A percentile compares a stretch with the other conserved stretches of the same genome.
These are phyloP conservation scores for Lactarius sp. DNA, from an alignment of 768 basidiomycete species.

Conservation along the genomic window DNA sequence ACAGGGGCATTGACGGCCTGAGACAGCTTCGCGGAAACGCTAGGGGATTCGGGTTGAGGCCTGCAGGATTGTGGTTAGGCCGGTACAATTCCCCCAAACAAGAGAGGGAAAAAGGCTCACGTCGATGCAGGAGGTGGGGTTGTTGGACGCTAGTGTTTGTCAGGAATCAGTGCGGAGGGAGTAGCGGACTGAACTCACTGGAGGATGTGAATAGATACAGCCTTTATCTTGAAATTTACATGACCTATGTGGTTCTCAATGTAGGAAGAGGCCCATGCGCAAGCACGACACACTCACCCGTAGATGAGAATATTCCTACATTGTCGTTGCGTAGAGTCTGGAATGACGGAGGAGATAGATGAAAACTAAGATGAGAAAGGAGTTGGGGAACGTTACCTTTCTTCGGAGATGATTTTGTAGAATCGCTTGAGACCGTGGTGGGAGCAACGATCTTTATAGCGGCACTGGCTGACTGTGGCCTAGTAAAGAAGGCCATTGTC, in stretches of 20 bases:
- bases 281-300: slow-evolving; percentile 48
- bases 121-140: slow-evolving; percentile 20
- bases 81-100: too few species aligned
- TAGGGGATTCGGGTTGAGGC: slow-evolving; percentile 25
- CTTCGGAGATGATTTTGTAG: slow-evolving; percentile 48
- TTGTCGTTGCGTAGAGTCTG: slow-evolving; percentile 70
- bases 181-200: slow-evolving; percentile 39
- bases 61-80: slow-evolving; percentile 8
- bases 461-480: slow-evolving; percentile 52
- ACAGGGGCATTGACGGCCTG: slow-evolving; percentile 80
- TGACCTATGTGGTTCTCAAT: slow-evolving; percentile 41
- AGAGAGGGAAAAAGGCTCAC: slow-evolving; percentile 19
- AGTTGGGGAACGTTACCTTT: slow-evolving; percentile 30
- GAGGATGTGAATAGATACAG: slow-evolving; percentile 78
- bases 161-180: not conserved
- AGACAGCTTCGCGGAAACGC: slow-evolving; percentile 38
- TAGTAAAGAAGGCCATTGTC: slow-evolving; percentile 65
- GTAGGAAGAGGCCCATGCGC: slow-evolving; percentile 5
- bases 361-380: slow-evolving; percentile 16
- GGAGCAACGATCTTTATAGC: slow-evolving; percentile 74
- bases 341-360: slow-evolving; percentile 12
- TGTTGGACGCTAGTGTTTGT: slow-evolving; percentile 18
- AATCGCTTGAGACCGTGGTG: slow-evolving; percentile 37
- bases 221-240: slow-evolving; percentile 87
- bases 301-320: slow-evolving; percentile 91